Base-by-base conservation (phyloP, 139 green algal species). In the Pseudopediastrum boryanum region DNA sequence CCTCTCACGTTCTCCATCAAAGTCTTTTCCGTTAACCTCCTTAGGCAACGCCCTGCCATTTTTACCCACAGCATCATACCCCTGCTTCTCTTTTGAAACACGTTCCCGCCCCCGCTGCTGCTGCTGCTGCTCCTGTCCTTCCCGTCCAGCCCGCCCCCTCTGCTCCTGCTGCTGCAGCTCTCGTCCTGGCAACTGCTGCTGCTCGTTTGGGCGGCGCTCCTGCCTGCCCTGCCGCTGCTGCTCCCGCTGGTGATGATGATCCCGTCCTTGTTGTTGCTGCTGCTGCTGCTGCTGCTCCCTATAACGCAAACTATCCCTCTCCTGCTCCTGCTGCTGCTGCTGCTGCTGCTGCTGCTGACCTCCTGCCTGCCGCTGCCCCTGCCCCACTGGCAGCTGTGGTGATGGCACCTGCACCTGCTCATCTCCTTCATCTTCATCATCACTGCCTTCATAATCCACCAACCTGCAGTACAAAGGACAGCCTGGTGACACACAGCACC, bases 21-120 rank as follows among this genome's bases (percentile, higher is more conserved):
- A n/a, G n/a, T n/a, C n/a, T n/a, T n/a, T n/a, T n/a, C n/a, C n/a
- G n/a, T n/a, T n/a, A n/a, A n/a, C n/a, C n/a, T n/a, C n/a, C n/a
- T n/a, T n/a, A n/a, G n/a, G n/a, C n/a, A n/a, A n/a, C n/a, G n/a
- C n/a, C n/a, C n/a, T n/a, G n/a, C n/a, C n/a, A n/a, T n/a, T n/a
- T n/a, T n/a, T n/a, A n/a, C n/a, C n/a, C n/a, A n/a, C n/a, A n/a
- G n/a, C n/a, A n/a, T n/a, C n/a, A n/a, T n/a, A n/a, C n/a, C n/a
- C n/a, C n/a, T n/a, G n/a, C n/a, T n/a, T n/a, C n/a, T n/a, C n/a
- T n/a, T n/a, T n/a, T n/a, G n/a, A n/a, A n/a, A n/a, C n/a, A n/a
- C n/a, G n/a, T n/a, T n/a, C n/a, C n/a, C n/a, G n/a, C n/a, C 12
- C 64, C 69, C 35, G 54, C 69, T 39, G 69, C 61, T 69, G 61